Evolutionary conservation across 345 rosid species (phyloP).

Genomic region (Eucalyptus virginea): DNA sequence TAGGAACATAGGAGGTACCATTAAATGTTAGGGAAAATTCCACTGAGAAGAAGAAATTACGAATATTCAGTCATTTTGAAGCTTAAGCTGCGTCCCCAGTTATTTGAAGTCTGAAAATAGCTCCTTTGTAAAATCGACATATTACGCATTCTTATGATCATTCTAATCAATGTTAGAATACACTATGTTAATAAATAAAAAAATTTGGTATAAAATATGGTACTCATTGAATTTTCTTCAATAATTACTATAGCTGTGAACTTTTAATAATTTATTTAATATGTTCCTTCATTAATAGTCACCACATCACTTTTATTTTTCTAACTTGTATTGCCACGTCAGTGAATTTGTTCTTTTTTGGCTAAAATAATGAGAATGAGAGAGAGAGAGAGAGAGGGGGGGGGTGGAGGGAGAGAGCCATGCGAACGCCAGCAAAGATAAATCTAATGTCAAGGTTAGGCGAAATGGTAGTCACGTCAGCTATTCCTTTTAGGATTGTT

Average conservation of each 20-base stretch:
- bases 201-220: not conserved
- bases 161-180: not conserved
- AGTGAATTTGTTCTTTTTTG: not conserved
- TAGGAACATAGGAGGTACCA: not conserved
- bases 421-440: not conserved
- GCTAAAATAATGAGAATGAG: not conserved
- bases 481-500: not conserved
- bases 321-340: not conserved
- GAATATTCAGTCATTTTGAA: not conserved
- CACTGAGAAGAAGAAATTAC: not conserved
- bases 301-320: not conserved
- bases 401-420: accelerated
- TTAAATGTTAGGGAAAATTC: not conserved
- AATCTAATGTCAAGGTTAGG: not conserved
- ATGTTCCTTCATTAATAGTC: not conserved
- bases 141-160: not conserved
- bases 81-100: not conserved
- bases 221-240: not conserved
- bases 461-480: not conserved
- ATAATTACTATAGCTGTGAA: not conserved
- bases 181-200: not conserved
- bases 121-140: not conserved
- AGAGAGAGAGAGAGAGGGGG: not conserved
- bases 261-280: too few relatives aligned
- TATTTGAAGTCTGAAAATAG: not conserved